Base-by-base conservation (phyloP, 306 rosid species). In the Prunus dulcis region DNA sequence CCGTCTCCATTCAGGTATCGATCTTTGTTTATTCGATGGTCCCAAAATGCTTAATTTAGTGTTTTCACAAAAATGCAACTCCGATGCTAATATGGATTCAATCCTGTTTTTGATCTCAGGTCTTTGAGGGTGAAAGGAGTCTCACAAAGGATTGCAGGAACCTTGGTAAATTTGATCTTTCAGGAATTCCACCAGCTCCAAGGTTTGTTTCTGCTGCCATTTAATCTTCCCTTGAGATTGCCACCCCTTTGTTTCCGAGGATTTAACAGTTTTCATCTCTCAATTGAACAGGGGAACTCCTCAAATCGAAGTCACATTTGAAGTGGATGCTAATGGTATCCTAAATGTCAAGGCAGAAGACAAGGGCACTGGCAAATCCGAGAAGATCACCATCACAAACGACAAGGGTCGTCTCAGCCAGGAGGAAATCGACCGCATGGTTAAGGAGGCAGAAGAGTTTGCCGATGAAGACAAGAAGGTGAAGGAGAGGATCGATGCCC, bases 71-170 rank as follows among this genome's bases (percentile, higher is more conserved):
- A 13, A 67, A 43, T 27, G 38, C 17, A 58, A 23, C 13, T 4
- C 51, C 32, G 2, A 70, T 64, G 67, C 63, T 27, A 14, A 64
- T 38, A 47, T 64, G 32, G 20, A 30, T 49, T 72, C 76, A 30
- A 69, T 71, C 20, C 23, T 4, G 13, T 76, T 6, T 38, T 68
- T 45, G 28, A 56, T 64, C 45, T 64, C 72, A 96, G 99, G 98
- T 96, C 61, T 96, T 77, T 20, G 99, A 96, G 84, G 99, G 99
- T 68, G 99, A 96, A 89, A 91, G 99, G 93, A 96, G 99, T 88
- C 96, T 96, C 75, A 96, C 98, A 74, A 96, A 96, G 88, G 99
- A 96, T 79, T 96, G 99, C 49, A 83, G 99, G 64, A 86, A 88
- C n/a, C 99, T 96, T 14, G 99, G 99, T 28, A 96, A 96, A 76